Percentiles rank a stretch among this genome's conserved stretches.
These are phyloP conservation scores for Saccharomyces hybrid DNA, from an alignment of 1,139 yeast species.

Conservation along the genomic window DNA sequence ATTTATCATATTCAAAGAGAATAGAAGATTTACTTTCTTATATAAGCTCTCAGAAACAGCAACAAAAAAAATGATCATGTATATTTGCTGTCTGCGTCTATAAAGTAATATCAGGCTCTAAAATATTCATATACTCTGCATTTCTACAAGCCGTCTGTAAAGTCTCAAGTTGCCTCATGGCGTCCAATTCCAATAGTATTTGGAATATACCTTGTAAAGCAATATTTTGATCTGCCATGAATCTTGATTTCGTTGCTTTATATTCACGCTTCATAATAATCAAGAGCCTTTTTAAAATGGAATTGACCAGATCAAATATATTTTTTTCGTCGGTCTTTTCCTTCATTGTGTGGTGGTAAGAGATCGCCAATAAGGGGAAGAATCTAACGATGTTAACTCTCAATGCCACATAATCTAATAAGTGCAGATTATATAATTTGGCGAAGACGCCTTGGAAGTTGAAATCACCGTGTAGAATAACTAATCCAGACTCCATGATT, in stretches of 20 bases:
- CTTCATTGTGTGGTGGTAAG: slow-evolving; percentile 3
- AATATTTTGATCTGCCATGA: slow-evolving; percentile 8
- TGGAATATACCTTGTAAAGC: slow-evolving; percentile 17
- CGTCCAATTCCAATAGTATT: slow-evolving; percentile 13
- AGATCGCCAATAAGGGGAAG: slow-evolving; percentile 16
- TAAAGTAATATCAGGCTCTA: background rate
- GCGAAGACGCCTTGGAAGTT: slow-evolving; percentile 40
- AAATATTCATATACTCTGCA: background rate
- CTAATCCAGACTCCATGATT: slow-evolving; percentile 26
- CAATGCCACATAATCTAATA: slow-evolving; percentile 13
- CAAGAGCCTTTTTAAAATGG: slow-evolving; percentile 14
- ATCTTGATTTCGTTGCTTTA: background rate
- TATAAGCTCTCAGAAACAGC: background rate
- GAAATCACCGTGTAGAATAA: slow-evolving; percentile 32
- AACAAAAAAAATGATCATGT: background rate
- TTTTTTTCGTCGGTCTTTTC: background rate
- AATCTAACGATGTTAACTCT: slow-evolving; percentile 12
- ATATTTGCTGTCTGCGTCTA: background rate
- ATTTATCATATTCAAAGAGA: background rate
- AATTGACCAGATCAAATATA: slow-evolving; percentile 10
- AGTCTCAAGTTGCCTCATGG: slow-evolving; percentile 4
- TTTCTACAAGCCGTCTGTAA: slow-evolving; percentile 3
- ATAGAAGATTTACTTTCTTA: background rate
- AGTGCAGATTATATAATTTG: slow-evolving; percentile 49
- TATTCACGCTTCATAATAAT: slow-evolving; percentile 9